Percentiles rank a stretch among this genome's conserved stretches.
Conservation (phyloP, 2,329 filamentous ascomycete genomes). For the Microcera coccophila region DNA sequence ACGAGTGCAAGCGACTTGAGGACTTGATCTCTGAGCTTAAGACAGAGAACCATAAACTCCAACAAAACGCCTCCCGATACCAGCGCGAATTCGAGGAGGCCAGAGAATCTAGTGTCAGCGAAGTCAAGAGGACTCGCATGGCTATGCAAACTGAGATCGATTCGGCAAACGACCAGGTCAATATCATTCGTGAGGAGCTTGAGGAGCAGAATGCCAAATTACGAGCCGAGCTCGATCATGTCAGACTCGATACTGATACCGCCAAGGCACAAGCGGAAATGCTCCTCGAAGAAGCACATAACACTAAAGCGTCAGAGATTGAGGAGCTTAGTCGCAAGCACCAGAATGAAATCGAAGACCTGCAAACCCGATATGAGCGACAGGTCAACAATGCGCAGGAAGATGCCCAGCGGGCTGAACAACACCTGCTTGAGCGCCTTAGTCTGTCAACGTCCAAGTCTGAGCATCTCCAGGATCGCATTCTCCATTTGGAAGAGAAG, state of each 20-base stretch:
- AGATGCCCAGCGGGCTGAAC: constrained; percentile 75
- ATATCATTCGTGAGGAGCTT: constrained; percentile 74
- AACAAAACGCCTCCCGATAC: constrained; percentile 63
- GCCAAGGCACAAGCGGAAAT: constrained; percentile 78
- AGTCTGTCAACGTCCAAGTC: constrained; percentile 79
- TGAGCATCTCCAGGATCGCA: constrained; percentile 79
- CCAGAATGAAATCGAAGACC: constrained; percentile 67
- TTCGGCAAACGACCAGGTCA: constrained; percentile 78
- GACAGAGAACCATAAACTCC: constrained; percentile 67
- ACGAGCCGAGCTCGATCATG: constrained; percentile 71
- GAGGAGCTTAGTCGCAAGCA: constrained; percentile 54
- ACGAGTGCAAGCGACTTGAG: constrained; percentile 60
- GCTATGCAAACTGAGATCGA: constrained; percentile 80
- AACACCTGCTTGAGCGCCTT: constrained; percentile 75
- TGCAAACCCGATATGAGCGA: constrained; percentile 70
- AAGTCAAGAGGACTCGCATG: constrained; percentile 76
- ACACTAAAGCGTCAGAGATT: constrained; percentile 57
- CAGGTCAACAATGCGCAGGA: constrained; percentile 70
- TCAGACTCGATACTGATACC: constrained; percentile 75
- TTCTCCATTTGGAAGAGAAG: constrained; percentile 82
- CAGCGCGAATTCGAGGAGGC: constrained; percentile 83
- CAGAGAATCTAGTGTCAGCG: constrained; percentile 70
- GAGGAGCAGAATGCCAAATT: constrained; percentile 73
- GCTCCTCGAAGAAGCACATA: constrained; percentile 75
- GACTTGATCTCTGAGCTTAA: constrained; percentile 52